A percentile compares a stretch with the other conserved stretches of the same genome.
Evolutionary conservation across 106 monocot species (phyloP).

Genomic region (Dendrobium chrysotoxum): DNA sequence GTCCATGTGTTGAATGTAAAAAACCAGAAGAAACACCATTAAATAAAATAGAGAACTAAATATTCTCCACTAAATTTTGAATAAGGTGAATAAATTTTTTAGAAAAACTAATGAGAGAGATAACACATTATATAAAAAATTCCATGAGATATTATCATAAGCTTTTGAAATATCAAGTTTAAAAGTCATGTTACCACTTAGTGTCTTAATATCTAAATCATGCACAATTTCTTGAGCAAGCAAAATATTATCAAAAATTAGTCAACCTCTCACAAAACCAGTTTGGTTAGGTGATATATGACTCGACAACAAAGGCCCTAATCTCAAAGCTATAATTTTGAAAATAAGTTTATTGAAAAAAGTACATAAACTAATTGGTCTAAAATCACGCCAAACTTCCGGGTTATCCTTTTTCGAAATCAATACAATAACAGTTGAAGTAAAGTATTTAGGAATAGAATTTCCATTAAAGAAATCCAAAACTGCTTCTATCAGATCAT

Average conservation of each 20-base stretch:
- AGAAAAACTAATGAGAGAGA: too few relatives aligned
- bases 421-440: neutral
- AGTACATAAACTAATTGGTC: neutral
- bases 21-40: too few relatives aligned
- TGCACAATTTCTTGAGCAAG: too few relatives aligned
- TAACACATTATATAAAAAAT: too few relatives aligned
- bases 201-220: neutral
- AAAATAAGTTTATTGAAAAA: too few relatives aligned
- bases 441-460: neutral
- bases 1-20: too few relatives aligned
- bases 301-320: neutral
- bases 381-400: too few relatives aligned
- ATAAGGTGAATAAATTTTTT: too few relatives aligned
- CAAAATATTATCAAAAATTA: neutral
- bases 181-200: neutral
- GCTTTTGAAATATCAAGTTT: neutral
- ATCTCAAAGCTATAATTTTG: too few relatives aligned
- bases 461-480: neutral
- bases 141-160: too few relatives aligned
- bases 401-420: neutral
- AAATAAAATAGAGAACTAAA: too few relatives aligned
- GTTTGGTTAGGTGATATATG: neutral
- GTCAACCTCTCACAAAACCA: neutral
- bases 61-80: too few relatives aligned
- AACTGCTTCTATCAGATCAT: neutral